phyloP scores from a whole-genome alignment of 208 protist species.

The Leishmania gerbilli region DNA sequence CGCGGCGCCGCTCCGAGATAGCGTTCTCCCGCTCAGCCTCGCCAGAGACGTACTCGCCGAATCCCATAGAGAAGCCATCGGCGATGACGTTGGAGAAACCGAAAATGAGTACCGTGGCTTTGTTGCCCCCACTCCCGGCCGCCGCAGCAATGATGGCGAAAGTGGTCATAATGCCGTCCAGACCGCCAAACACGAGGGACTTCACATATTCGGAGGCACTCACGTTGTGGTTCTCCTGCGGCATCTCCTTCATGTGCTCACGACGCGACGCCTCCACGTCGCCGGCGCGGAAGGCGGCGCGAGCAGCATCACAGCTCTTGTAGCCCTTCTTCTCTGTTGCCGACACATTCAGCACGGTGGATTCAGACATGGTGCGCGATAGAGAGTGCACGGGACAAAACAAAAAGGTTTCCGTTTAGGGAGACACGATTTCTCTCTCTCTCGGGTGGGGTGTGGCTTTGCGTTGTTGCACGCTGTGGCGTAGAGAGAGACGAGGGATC shows the following conservation, averaged over 20 bases:
- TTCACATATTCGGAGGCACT: conserved; percentile 93
- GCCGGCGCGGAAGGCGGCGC: conserved; percentile 53
- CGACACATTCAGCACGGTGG: conserved; percentile 22
- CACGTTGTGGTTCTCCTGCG: conserved; percentile 80
- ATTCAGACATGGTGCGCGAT: conserved; percentile 9
- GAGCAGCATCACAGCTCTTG: conserved; percentile 76
- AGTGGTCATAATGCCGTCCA: conserved; percentile 96
- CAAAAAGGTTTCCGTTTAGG: not conserved
- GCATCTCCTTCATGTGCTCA: conserved; percentile 83
- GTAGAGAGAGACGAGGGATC: not conserved
- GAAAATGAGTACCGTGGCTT: conserved; percentile 87
- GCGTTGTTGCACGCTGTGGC: not conserved
- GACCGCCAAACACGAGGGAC: conserved; percentile 93
- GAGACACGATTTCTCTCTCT: not conserved
- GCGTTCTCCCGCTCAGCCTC: conserved; percentile 93
- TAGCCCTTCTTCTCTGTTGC: conserved; percentile 34
- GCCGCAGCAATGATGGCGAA: conserved; percentile 94
- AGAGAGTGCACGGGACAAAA: not conserved
- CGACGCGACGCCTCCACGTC: conserved; percentile 78
- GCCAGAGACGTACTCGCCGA: conserved; percentile 94
- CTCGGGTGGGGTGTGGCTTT: too few relatives aligned
- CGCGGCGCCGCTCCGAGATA: conserved; percentile 77
- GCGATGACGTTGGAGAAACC: conserved; percentile 95
- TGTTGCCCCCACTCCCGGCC: conserved; percentile 85
- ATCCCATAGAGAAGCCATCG: conserved; percentile 95